Evolutionary conservation across 2,329 filamentous ascomycete species (phyloP), one percentile per base, ranked within the genome.

Genomic region (Aspergillus carbonarius): DNA sequence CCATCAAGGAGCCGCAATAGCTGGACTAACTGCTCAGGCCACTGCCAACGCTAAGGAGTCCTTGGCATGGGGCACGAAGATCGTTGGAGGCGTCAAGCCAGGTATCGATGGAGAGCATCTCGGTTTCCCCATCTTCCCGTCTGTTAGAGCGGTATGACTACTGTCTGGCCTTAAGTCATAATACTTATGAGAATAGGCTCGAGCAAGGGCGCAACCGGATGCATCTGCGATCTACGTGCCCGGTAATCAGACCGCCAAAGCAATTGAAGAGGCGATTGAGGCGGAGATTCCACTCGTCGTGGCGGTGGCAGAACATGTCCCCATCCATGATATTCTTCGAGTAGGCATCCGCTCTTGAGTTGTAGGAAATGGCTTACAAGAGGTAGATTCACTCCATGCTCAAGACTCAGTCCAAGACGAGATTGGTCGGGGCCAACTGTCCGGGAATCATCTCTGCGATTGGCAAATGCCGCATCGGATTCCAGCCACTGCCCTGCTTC

Each of bases 201-300:
- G 89, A 77, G 83, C 88, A 64, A 79, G 84, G 65, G 76, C 91
- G 37, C 90, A 87, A 66, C 90, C 90, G 2, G 86, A 92, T 75
- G 90, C 89, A 4, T 92, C 90, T 1, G 89, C 87, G 4, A 89
- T 93, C 57, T 93, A 91, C 65, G 90, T 93, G 2, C 87, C 90
- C 1, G 89, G 90, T n/a, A 84, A 87, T 59, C 85, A 89, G 63
- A 90, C 90, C 1, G 82, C 87, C 0, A 80, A 81, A 25, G 90
- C 90, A 0, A 92, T 93, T 66, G 87, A 91, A 71, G 89, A 93
- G 71, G 90, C 90, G 1, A 90, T 92, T 54, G 89, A 88, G 72
- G 89, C 89, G 0, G 89, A 93, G 68, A 87, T 93, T 0, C 88
- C 89, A 0, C 81, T 93, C 1, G 86, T 93, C 20, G 89, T 92